Evolutionary conservation across 2,329 filamentous ascomycete species (phyloP), one percentile per base, ranked within the genome.

Genomic region (Talaromyces sp.): DNA sequence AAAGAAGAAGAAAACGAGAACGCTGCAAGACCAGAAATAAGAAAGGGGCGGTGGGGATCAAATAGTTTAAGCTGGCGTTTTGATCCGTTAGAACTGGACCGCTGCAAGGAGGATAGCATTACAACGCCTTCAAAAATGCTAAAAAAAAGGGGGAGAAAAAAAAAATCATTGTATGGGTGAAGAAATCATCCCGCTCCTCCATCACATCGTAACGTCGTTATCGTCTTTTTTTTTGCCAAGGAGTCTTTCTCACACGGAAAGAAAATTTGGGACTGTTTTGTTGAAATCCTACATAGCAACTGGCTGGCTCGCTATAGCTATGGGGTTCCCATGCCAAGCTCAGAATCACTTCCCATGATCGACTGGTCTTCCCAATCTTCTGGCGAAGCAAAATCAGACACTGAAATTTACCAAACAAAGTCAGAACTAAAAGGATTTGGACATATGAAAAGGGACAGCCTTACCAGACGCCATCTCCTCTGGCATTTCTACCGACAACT

Each of bases 351-450:
- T 50, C 69, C 72, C 62, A 77, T 67, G 53, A 69, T 68, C 21
- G 75, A 77, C 54, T 76, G 72, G 57, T 74, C 73, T 55, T 77
- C 75, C 75, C 75, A 77, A 61, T 74, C 72, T 62, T 77, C 75
- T 67, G 71, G 63, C 62, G 72, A 76, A 65, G 70, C 68, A 57
- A 73, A 64, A 65, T 77, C 72, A 71, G 74, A 75, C 59, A 70
- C 74, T 77, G 72, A 59, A 58, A 41, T 54, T 50, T 35, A 32
- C 43, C 58, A 43, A 52, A 57, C 32, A 53, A 56, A 38, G 62
- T 68, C 66, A 70, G 67, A 70, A 62, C 61, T 46, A 60, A 31
- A 54, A 55, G 35, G 54, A 35, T 31, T 51, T 52, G 41, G 26
- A 66, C 64, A 56, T 54, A 61, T 55, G 64, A 66, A 68, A 60